Evolutionary conservation across 306 rosid species (phyloP), one percentile per base, ranked within the genome.

Genomic region (Cajanus cajan): DNA sequence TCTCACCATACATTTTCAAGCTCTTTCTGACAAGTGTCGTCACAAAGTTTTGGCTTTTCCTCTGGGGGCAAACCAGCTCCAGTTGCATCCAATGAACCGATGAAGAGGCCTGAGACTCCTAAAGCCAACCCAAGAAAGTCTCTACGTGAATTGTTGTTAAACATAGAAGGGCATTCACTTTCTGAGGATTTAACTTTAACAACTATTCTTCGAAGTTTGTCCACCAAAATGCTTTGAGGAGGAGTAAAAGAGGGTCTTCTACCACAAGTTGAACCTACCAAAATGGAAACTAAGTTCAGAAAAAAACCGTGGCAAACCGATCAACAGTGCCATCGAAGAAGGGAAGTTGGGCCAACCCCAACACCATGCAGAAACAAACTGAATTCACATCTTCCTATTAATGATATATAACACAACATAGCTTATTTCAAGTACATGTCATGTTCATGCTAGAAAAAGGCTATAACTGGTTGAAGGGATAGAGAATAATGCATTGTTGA

Each of bases 1-100:
- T 87, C 96, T 92, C 98, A 90, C 95, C 97, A 87, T 92, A 92
- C 98, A 94, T 94, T 94, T 94, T 94, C 98, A 87, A 94, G 97
- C 89, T 92, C 93, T 67, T 77, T 87, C 90, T 90, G 97, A 78
- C 98, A 94, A 78, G 85, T 50, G 4, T 73, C 85, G 48, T 92
- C 97, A 67, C 97, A 94, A 8, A 94, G 86, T 82, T 65, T 88
- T 11, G 97, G 97, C 83, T 94, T 94, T 33, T 94, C 85, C 81
- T 94, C 97, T 0, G 89, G 93, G 11, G 98, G 98, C 87, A 94
- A 83, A 66, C 98, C 98, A 87, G 98, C 97, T 75, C 89, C 98
- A 37, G 77, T 84, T 45, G 89, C 92, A 28, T 80, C 85, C 62
- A 85, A 66, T 59, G 92, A 78, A 75, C 75, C 67, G 4, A 77